Evolutionary conservation across 2,329 filamentous ascomycete species (phyloP).

Genomic region (Fusarium pseudocircinatum): DNA sequence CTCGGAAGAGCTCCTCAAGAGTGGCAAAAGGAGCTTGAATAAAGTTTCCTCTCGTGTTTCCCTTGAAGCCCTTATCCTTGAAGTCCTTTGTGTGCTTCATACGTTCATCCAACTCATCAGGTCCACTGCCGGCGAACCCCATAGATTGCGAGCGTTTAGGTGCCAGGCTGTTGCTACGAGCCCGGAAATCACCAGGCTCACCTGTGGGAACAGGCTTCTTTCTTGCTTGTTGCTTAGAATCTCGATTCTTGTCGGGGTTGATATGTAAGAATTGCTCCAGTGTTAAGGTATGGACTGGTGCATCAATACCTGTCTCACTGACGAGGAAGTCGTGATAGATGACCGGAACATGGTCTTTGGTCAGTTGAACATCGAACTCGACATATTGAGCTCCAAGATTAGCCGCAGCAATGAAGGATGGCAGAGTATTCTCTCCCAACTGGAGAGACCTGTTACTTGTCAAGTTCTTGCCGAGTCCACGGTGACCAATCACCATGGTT

Average conservation of each 20-base stretch:
- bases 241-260: slow-evolving; percentile 63
- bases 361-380: slow-evolving; percentile 90
- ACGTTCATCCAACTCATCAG: slow-evolving; percentile 71
- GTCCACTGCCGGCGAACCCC: slow-evolving; percentile 57
- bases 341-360: slow-evolving; percentile 98
- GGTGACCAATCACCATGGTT: slow-evolving; percentile 81
- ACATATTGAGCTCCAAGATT: slow-evolving; percentile 85
- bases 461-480: slow-evolving; percentile 89
- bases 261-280: slow-evolving; percentile 95
- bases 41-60: slow-evolving; percentile 90
- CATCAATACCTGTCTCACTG: slow-evolving; percentile 96
- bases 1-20: slow-evolving; percentile 89
- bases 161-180: slow-evolving; percentile 52
- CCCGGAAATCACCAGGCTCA: slow-evolving; percentile 42
- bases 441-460: slow-evolving; percentile 86
- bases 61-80: slow-evolving; percentile 95
- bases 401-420: slow-evolving; percentile 94
- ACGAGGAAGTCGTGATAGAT: slow-evolving; percentile 99
- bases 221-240: slow-evolving; percentile 12
- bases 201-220: slow-evolving; percentile 44
- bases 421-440: slow-evolving; percentile 94
- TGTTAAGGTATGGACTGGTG: slow-evolving; percentile 93
- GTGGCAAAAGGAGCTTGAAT: slow-evolving; percentile 98
- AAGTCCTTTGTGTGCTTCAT: slow-evolving; percentile 98
- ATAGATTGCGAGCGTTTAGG: slow-evolving; percentile 65